These are phyloP conservation scores for Tuber calosporum DNA, from an alignment of 495 filamentous ascomycete genomes.

Conservation along the genomic window DNA sequence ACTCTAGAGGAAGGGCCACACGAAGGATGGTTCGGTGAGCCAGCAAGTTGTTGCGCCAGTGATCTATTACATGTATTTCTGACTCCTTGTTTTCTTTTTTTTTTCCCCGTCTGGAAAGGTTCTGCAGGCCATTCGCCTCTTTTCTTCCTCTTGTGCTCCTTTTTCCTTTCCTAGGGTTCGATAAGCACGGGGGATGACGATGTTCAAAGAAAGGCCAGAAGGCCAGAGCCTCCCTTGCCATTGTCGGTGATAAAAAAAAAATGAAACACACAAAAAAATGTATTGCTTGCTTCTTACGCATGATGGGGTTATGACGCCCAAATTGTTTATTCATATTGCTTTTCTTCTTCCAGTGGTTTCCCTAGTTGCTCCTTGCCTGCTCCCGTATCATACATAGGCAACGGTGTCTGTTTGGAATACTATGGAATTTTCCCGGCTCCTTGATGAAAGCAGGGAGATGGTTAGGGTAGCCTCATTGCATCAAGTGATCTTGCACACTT, in stretches of 20 bases:
- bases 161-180: background rate
- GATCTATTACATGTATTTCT: background rate
- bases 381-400: background rate
- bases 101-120: background rate
- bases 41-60: background rate
- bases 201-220: background rate
- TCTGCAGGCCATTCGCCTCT: background rate
- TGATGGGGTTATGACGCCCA: background rate
- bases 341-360: background rate
- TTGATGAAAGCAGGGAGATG: background rate
- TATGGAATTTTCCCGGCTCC: background rate
- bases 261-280: background rate
- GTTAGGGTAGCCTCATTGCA: slow-evolving; percentile 11
- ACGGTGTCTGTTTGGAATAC: background rate
- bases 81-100: background rate
- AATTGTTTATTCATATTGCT: background rate
- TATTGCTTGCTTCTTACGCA: background rate
- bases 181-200: slow-evolving; percentile 1
- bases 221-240: background rate
- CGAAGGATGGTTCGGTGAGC: background rate
- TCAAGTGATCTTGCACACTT: slow-evolving; percentile 31
- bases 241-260: slow-evolving; percentile 1
- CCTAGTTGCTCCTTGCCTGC: background rate
- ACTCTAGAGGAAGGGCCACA: slow-evolving; percentile 5
- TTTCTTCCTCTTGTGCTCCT: background rate